Evolutionary conservation across 1,284 basidiomycete genomes (phyloP).

Genomic region (Ceratobasidium sp.): DNA sequence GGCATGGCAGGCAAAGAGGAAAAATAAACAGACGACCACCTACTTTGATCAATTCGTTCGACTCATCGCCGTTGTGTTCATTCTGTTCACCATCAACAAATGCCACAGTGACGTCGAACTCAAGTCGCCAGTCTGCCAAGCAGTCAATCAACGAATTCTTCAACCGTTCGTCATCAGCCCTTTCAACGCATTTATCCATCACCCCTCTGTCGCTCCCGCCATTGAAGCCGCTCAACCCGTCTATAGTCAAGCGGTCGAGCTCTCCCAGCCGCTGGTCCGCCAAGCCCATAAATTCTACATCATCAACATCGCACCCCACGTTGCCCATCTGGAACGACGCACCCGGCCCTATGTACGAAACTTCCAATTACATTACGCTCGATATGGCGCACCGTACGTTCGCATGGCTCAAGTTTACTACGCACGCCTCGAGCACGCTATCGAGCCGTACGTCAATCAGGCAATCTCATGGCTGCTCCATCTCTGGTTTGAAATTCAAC

Average conservation of each 20-base stretch:
- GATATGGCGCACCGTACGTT: conserved; percentile 31
- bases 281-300: conserved; percentile 10
- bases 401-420: conserved; percentile 27
- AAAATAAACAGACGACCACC: conserved; percentile 19
- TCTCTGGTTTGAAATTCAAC: conserved; percentile 34
- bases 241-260: conserved; percentile 11
- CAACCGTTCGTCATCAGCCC: conserved; percentile 21
- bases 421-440: conserved; percentile 12
- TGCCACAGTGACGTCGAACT: conserved; percentile 34
- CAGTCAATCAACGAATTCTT: conserved; percentile 31
- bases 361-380: conserved; percentile 36
- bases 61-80: conserved; percentile 19
- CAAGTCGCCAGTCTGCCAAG: conserved; percentile 32
- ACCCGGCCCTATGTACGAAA: conserved; percentile 40
- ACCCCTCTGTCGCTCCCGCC: conserved; percentile 35
- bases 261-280: conserved; percentile 12
- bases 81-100: conserved; percentile 21
- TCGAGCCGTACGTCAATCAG: conserved; percentile 41
- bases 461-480: conserved; percentile 14
- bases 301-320: conserved; percentile 37
- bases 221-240: conserved; percentile 16
- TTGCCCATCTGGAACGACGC: conserved; percentile 21
- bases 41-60: conserved; percentile 24
- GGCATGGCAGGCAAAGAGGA: not conserved
- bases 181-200: conserved; percentile 28